Percentiles rank a stretch among this genome's conserved stretches.
Conservation (phyloP, 306 rosid genomes). For the Dryas octopetala region DNA sequence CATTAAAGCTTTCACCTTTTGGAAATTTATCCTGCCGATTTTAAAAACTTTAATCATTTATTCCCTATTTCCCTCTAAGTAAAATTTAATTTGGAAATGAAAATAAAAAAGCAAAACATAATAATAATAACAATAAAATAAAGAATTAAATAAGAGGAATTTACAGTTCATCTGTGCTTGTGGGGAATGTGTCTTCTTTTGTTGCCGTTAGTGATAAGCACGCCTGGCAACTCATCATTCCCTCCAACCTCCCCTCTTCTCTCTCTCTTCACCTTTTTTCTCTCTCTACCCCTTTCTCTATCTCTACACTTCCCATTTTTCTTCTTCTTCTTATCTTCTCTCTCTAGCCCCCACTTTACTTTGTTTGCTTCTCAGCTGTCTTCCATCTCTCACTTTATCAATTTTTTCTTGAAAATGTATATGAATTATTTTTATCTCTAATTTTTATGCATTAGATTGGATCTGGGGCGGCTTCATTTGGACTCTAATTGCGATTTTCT, state of each 20-base stretch:
- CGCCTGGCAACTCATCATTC: constrained; percentile 97
- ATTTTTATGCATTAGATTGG: constrained; percentile 42
- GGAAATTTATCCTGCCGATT: too few species aligned
- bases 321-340: constrained; percentile 25
- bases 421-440: constrained; percentile 15
- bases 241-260: constrained; percentile 49
- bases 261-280: constrained; percentile 28
- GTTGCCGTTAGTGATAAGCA: constrained; percentile 96
- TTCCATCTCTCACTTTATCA: constrained; percentile 25
- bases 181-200: constrained; percentile 33
- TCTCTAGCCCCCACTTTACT: constrained; percentile 35
- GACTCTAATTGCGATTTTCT: constrained; percentile 21
- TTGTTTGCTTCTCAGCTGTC: constrained; percentile 32
- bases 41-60: neutral
- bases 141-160: constrained; percentile 9
- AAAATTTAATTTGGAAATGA: neutral
- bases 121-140: neutral
- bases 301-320: constrained; percentile 28
- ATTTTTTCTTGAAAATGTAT: constrained; percentile 15
- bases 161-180: constrained; percentile 66
- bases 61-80: constrained; percentile 21
- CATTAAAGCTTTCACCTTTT: neutral
- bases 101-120: neutral
- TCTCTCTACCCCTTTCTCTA: constrained; percentile 25
- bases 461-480: constrained; percentile 44